Evolutionary conservation across 306 rosid species (phyloP).

Genomic region (Erythrophleum fordii): DNA sequence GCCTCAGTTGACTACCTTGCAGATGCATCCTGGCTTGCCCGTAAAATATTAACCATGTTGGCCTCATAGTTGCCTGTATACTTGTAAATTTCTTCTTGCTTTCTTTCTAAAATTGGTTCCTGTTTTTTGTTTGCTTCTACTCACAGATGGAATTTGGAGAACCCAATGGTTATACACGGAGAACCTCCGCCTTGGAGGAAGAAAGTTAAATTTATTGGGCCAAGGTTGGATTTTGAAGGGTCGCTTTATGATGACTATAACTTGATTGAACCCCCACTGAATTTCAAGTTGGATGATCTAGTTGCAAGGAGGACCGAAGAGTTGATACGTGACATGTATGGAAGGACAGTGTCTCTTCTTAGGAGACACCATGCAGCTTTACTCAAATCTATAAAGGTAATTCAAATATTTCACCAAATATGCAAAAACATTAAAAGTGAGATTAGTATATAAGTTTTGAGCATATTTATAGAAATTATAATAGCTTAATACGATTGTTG

Average conservation of each 20-base stretch:
- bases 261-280: conserved; percentile 77
- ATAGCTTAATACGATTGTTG: conserved; percentile 3
- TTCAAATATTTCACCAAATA: background rate
- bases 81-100: conserved; percentile 21
- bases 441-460: background rate
- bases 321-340: conserved; percentile 67
- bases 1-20: conserved; percentile 94
- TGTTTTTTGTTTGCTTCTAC: conserved; percentile 7
- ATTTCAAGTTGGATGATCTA: conserved; percentile 85
- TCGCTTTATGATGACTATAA: conserved; percentile 80
- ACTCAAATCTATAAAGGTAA: conserved; percentile 87
- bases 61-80: conserved; percentile 36
- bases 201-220: conserved; percentile 78
- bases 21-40: conserved; percentile 99
- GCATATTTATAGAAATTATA: background rate
- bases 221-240: conserved; percentile 94
- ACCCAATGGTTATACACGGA: conserved; percentile 91
- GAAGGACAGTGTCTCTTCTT: conserved; percentile 71
- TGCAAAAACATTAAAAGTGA: background rate
- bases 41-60: conserved; percentile 91
- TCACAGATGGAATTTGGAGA: conserved; percentile 94
- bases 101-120: conserved; percentile 26
- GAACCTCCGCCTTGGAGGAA: conserved; percentile 96
- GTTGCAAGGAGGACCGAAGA: conserved; percentile 79
- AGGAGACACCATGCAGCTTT: conserved; percentile 83